Evolutionary conservation across 768 basidiomycete species (phyloP).

Genomic region (Steccherinum ochraceum): DNA sequence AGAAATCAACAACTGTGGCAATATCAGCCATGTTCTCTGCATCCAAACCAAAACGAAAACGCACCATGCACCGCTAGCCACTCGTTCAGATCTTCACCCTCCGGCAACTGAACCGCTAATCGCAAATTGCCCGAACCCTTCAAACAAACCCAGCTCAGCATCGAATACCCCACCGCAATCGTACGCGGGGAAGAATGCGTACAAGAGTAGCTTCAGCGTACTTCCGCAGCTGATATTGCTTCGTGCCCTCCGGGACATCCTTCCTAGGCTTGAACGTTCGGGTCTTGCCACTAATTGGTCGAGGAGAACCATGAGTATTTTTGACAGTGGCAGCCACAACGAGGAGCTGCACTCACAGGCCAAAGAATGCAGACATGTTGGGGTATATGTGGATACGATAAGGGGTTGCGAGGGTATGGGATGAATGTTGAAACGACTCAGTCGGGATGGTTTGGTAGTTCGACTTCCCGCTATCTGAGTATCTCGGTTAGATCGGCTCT

Average conservation of each 20-base stretch:
- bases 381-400: too few species aligned
- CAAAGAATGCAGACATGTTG: constrained; percentile 12
- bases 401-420: too few species aligned
- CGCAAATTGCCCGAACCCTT: constrained; percentile 95
- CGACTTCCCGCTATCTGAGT: too few species aligned
- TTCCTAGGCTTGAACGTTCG: constrained; percentile 96
- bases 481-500: too few species aligned
- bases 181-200: constrained; percentile 15
- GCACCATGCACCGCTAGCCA: constrained; percentile 99
- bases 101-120: constrained; percentile 87
- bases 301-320: too few species aligned
- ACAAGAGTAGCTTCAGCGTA: constrained; percentile 95
- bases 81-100: constrained; percentile 95
- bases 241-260: constrained; percentile 92
- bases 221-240: constrained; percentile 97
- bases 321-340: too few species aligned
- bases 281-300: constrained; percentile 86
- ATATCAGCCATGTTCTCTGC: constrained; percentile 1
- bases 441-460: too few species aligned
- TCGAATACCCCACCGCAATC: neutral
- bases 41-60: constrained; percentile 5
- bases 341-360: constrained; percentile 7
- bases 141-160: neutral
- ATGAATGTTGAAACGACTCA: too few species aligned
- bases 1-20: constrained; percentile 89